Conservation (phyloP, 1,139 yeast species). For the Yamadazyma conglobata region DNA sequence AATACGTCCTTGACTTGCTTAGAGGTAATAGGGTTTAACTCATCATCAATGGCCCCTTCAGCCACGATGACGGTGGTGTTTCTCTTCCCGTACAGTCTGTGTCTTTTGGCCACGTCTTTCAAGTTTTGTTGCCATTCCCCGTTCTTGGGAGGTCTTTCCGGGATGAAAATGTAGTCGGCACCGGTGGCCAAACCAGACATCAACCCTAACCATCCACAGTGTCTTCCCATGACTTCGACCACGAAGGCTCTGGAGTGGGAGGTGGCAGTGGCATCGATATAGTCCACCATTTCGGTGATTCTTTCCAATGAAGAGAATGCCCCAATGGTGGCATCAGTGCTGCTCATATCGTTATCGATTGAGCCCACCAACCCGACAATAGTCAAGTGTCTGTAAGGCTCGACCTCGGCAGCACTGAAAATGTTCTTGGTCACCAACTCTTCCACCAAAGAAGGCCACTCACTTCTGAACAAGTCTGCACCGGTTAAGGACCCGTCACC, state of each 20-base stretch:
- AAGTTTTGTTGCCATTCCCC: constrained; percentile 65
- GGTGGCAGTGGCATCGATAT: constrained; percentile 80
- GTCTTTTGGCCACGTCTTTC: constrained; percentile 61
- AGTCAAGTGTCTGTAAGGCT: constrained; percentile 54
- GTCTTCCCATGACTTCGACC: constrained; percentile 88
- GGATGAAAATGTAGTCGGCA: constrained; percentile 77
- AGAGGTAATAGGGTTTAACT: constrained; percentile 61
- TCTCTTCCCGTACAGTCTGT: constrained; percentile 68
- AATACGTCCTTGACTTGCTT: constrained; percentile 66
- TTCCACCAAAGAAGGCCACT: constrained; percentile 71
- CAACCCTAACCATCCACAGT: constrained; percentile 83
- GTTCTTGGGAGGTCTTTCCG: constrained; percentile 68
- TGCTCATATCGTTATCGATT: constrained; percentile 80
- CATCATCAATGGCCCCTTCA: constrained; percentile 74
- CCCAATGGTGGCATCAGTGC: constrained; percentile 80
- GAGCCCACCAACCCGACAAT: constrained; percentile 81
- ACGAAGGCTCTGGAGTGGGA: constrained; percentile 83
- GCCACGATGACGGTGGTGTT: constrained; percentile 80
- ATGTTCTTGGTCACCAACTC: constrained; percentile 53
- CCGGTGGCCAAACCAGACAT: constrained; percentile 83
- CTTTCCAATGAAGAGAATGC: constrained; percentile 75
- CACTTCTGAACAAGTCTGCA: constrained; percentile 72
- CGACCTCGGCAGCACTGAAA: constrained; percentile 50
- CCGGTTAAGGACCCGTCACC: constrained; percentile 87
- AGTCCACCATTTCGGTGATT: constrained; percentile 74